Base-by-base conservation (phyloP, 2,329 filamentous ascomycete genomes). In the Pyrenochaeta sp. region DNA sequence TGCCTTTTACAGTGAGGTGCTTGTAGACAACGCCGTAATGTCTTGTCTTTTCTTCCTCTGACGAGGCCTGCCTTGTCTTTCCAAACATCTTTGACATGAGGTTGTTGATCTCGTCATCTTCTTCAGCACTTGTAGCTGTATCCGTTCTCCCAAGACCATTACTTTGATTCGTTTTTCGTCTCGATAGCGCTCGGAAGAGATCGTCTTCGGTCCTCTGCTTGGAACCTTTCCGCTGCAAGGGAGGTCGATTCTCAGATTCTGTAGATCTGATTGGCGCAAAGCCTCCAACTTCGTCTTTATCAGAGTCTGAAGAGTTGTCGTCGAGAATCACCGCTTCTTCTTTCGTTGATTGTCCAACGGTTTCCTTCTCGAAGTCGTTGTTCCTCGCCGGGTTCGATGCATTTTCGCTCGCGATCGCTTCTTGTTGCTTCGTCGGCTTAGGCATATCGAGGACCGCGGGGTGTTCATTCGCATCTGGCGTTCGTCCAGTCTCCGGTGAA, bases 11-110 rank as follows among this genome's bases (percentile, higher is more conserved):
- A 0, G 76, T 86, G 32, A 89, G 73, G 41, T 84, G 75, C 51
- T 81, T 75, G 82, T 84, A 89, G 1, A 85, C 82, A 0, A 89
- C 76, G 17, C 86, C 86, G 3, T 87, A 77, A 61, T 89, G 86
- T 15, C 86, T 75, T 0, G 84, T 87, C 62, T 87, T 83, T 55
- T 88, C 86, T 49, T 87, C 85, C 48, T 88, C 82, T 1, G 84
- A 87, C n/a, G 81, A 74, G 30, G 80, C 77, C 53, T 86, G 84
- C 5, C 87, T 77, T 14, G 81, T 80, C 22, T 77, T 73, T 5
- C 87, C 87, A 58, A 89, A 90, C 79, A 90, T 87, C 3, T 82
- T 81, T 0, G 85, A 88, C 75, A 90, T 83, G 26, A 89, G 70
- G 8, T 76, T 74, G 36, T 85, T 77, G 21, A 86, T 80, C 57